Conservation (phyloP, 2,329 filamentous ascomycete species). For the Ophiostoma populinum region DNA sequence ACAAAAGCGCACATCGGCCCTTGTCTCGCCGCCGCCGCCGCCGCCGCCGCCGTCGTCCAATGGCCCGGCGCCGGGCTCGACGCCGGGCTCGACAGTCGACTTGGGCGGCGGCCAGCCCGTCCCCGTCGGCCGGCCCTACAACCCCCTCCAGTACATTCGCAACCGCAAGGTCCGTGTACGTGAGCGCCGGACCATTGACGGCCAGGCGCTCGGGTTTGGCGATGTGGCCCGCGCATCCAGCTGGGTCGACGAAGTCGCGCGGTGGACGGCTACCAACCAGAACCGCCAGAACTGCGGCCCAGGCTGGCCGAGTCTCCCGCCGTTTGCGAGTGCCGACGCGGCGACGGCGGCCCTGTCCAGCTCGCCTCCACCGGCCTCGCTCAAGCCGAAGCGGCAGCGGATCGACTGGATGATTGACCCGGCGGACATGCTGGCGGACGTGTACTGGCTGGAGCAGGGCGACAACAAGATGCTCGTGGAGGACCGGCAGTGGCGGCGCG, state of each 20-base stretch:
- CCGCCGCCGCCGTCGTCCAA: slow-evolving; percentile 8
- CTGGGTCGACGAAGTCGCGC: slow-evolving; percentile 59
- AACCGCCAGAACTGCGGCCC: slow-evolving; percentile 6
- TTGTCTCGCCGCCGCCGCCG: slow-evolving; percentile 24
- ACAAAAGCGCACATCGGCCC: slow-evolving; percentile 22
- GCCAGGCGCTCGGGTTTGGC: slow-evolving; percentile 59
- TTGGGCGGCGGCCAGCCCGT: too few relatives aligned
- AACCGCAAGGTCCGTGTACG: slow-evolving; percentile 74
- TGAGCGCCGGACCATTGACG: slow-evolving; percentile 57
- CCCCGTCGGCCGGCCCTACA: slow-evolving; percentile 55
- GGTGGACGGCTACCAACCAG: slow-evolving; percentile 24
- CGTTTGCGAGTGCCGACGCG: slow-evolving; percentile 29
- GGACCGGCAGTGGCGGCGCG: slow-evolving; percentile 55
- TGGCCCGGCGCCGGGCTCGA: too few relatives aligned
- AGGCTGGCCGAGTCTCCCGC: slow-evolving; percentile 21
- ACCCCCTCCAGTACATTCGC: slow-evolving; percentile 81
- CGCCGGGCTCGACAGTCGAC: too few relatives aligned
- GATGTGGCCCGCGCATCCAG: slow-evolving; percentile 52
- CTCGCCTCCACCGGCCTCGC: slow-evolving; percentile 26
- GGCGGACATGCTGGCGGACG: slow-evolving; percentile 74
- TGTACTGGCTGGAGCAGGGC: slow-evolving; percentile 75
- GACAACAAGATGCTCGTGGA: slow-evolving; percentile 69
- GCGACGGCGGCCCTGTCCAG: slow-evolving; percentile 19
- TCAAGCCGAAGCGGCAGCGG: slow-evolving; percentile 52
- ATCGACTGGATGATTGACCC: slow-evolving; percentile 76